These are phyloP conservation scores for Pueraria montana DNA, from an alignment of 306 rosid genomes.

Conservation along the genomic window DNA sequence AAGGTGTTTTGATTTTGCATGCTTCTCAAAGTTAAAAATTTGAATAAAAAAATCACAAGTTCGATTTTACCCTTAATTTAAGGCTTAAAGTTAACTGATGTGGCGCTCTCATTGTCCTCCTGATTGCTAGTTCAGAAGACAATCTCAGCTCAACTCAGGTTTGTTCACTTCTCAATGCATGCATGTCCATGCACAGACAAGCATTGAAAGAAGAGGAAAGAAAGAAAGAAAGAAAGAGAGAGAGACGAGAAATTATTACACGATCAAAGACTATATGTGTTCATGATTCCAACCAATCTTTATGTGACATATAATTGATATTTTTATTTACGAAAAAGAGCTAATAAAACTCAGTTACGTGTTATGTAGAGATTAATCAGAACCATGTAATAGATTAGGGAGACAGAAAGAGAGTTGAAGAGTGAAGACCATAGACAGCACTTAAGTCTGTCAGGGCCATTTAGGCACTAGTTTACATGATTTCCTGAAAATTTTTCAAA, in stretches of 20 bases:
- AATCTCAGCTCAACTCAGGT: background rate
- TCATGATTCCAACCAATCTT: background rate
- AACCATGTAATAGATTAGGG: background rate
- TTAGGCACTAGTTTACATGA: constrained; percentile 51
- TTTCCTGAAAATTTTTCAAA: constrained; percentile 59
- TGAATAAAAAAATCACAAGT: background rate
- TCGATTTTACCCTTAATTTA: constrained; percentile 32
- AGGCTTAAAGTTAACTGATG: constrained; percentile 44
- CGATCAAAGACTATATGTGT: background rate
- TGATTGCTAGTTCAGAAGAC: constrained; percentile 32
- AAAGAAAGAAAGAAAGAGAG: background rate
- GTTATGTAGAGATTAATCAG: background rate
- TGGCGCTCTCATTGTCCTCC: constrained; percentile 48
- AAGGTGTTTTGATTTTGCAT: constrained; percentile 30
- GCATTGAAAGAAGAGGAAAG: constrained; percentile 2
- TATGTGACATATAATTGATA: background rate
- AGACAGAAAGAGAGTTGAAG: background rate
- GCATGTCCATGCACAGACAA: constrained; percentile 42
- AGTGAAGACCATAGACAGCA: constrained; percentile 26
- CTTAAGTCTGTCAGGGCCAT: constrained; percentile 34
- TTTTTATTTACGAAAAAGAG: background rate
- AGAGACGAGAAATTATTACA: background rate
- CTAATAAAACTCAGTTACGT: background rate
- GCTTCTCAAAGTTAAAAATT: constrained; percentile 30
- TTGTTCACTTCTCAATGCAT: constrained; percentile 46